Evolutionary conservation across 495 filamentous ascomycete genomes (phyloP).

Genomic region (Neurospora sp.): DNA sequence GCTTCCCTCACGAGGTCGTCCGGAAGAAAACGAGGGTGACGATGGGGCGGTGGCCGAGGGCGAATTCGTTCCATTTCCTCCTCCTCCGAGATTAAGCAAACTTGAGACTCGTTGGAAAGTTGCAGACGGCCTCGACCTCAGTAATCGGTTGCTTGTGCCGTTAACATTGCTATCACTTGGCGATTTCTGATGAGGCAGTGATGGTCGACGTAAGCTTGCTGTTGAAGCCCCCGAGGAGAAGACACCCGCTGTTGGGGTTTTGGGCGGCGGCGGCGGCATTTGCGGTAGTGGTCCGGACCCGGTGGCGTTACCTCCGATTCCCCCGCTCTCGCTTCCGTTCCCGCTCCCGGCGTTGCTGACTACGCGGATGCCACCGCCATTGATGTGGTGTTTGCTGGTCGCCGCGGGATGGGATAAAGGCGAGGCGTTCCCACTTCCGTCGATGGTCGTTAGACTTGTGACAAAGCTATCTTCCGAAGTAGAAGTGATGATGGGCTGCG

Average conservation of each 20-base stretch:
- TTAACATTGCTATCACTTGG: background rate
- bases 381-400: background rate
- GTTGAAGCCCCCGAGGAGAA: background rate
- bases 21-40: background rate
- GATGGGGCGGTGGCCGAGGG: background rate
- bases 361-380: background rate
- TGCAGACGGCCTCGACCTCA: background rate
- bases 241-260: background rate
- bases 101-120: slow-evolving; percentile 5
- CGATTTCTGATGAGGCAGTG: background rate
- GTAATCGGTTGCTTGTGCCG: background rate
- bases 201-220: background rate
- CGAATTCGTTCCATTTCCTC: background rate
- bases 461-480: background rate
- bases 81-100: slow-evolving; percentile 2
- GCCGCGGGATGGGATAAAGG: background rate
- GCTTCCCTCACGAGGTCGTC: background rate
- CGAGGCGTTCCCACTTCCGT: background rate
- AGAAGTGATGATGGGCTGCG: background rate
- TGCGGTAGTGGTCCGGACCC: background rate
- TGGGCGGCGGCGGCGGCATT: background rate
- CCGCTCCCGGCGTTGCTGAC: background rate
- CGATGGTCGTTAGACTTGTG: background rate
- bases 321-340: background rate
- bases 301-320: background rate